Evolutionary conservation across 768 basidiomycete species (phyloP).

Genomic region (Lentinula sp.): DNA sequence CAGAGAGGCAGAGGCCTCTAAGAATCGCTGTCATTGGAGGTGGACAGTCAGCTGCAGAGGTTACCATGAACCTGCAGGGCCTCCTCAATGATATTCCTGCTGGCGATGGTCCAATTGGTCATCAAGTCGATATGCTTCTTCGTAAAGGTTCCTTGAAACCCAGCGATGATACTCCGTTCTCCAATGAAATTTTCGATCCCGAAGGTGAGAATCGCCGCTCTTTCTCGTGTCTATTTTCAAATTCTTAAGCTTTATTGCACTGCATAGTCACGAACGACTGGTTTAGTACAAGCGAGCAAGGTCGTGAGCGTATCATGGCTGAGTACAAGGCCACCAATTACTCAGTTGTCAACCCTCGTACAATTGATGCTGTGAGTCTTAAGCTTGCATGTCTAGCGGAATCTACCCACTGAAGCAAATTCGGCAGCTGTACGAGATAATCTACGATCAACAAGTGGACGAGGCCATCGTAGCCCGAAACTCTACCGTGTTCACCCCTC

Average conservation of each 20-base stretch:
- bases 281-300: background rate
- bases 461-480: slow-evolving; percentile 32
- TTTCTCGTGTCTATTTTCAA: background rate
- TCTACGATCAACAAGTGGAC: slow-evolving; percentile 46
- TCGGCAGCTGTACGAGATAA: slow-evolving; percentile 40
- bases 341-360: slow-evolving; percentile 44
- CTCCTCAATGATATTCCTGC: slow-evolving; percentile 28
- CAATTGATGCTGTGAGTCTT: slow-evolving; percentile 31
- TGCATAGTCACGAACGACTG: background rate
- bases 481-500: slow-evolving; percentile 8
- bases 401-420: background rate
- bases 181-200: slow-evolving; percentile 52
- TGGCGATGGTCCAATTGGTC: slow-evolving; percentile 12
- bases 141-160: slow-evolving; percentile 44
- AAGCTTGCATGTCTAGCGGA: background rate
- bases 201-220: slow-evolving; percentile 20
- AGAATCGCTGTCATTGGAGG: slow-evolving; percentile 41
- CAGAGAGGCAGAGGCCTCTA: slow-evolving; percentile 19
- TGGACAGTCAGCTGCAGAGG: slow-evolving; percentile 44
- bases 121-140: slow-evolving; percentile 44
- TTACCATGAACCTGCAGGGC: slow-evolving; percentile 36
- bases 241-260: background rate
- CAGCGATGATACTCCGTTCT: slow-evolving; percentile 47
- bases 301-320: background rate
- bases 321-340: slow-evolving; percentile 50